Conservation (phyloP, 306 rosid species). For the Trifolium pratense region DNA sequence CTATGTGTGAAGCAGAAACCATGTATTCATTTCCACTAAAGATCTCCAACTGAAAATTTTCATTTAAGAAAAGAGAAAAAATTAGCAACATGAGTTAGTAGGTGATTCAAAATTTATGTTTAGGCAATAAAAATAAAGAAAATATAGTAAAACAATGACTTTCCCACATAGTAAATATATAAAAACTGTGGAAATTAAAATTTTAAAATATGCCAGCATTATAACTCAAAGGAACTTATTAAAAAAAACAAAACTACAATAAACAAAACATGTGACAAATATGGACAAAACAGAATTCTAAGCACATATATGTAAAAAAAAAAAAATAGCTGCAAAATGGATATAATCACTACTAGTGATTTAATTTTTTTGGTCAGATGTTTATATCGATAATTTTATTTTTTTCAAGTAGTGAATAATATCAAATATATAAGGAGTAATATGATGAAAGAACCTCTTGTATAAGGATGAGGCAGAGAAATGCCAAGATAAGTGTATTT, state of each 20-base stretch:
- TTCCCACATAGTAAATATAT: background rate
- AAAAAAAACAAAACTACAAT: background rate
- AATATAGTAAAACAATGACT: background rate
- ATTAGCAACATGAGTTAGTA: background rate
- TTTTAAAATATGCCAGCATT: too few species aligned
- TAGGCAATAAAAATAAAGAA: background rate
- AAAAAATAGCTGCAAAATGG: background rate
- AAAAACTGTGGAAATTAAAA: too few species aligned
- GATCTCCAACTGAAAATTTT: slow-evolving; percentile 39
- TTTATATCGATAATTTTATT: too few species aligned
- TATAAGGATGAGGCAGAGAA: slow-evolving; percentile 41
- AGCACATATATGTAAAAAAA: too few species aligned
- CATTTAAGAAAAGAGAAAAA: background rate
- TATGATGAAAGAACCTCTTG: slow-evolving; percentile 38
- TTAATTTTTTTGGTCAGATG: too few species aligned
- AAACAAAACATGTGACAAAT: too few species aligned
- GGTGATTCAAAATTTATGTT: background rate
- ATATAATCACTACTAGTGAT: too few species aligned
- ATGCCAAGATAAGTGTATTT: slow-evolving; percentile 27
- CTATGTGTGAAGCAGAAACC: slow-evolving; percentile 41
- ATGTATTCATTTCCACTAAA: slow-evolving; percentile 32
- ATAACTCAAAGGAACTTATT: too few species aligned
- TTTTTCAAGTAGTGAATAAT: background rate
- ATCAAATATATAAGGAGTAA: background rate
- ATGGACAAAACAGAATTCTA: too few species aligned